These are phyloP conservation scores for Heterobasidion annosum DNA, from an alignment of 1,284 basidiomycete species.

Conservation along the genomic window DNA sequence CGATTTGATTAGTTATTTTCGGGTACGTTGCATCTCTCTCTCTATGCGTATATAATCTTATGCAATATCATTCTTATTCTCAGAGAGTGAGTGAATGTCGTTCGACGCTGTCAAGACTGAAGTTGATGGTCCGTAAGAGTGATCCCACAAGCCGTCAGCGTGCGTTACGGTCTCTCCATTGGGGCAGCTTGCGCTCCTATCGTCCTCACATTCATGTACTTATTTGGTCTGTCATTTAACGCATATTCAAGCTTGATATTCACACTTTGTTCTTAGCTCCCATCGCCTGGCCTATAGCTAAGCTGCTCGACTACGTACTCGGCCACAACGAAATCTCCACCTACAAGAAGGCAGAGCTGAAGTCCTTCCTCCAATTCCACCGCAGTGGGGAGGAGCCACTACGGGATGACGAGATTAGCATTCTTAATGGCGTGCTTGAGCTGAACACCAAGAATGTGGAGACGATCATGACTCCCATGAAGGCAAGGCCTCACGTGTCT, in stretches of 20 bases:
- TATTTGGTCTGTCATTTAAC: slow-evolving; percentile 41
- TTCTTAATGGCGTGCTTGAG: slow-evolving; percentile 82
- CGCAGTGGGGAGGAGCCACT: slow-evolving; percentile 81
- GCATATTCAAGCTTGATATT: not conserved
- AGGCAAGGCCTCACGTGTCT: slow-evolving; percentile 29
- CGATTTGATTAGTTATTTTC: slow-evolving; percentile 53
- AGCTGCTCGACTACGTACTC: slow-evolving; percentile 74
- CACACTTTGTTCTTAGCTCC: slow-evolving; percentile 40
- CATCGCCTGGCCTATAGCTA: slow-evolving; percentile 84
- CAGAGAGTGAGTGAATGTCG: slow-evolving; percentile 35
- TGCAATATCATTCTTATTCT: not conserved
- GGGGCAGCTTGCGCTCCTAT: slow-evolving; percentile 84
- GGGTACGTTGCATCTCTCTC: slow-evolving; percentile 41
- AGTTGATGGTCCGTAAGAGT: slow-evolving; percentile 36
- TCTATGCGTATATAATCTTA: not conserved
- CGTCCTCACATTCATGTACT: slow-evolving; percentile 73
- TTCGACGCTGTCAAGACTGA: not conserved
- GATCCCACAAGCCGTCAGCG: slow-evolving; percentile 84
- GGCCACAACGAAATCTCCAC: slow-evolving; percentile 67
- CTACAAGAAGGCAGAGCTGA: slow-evolving; percentile 89
- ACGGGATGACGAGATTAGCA: slow-evolving; percentile 82
- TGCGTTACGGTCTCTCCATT: slow-evolving; percentile 83
- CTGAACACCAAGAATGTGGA: slow-evolving; percentile 80
- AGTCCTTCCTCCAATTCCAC: slow-evolving; percentile 90
- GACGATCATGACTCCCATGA: slow-evolving; percentile 83